Conservation (phyloP, 345 rosid species). For the Salix koriyanagi region DNA sequence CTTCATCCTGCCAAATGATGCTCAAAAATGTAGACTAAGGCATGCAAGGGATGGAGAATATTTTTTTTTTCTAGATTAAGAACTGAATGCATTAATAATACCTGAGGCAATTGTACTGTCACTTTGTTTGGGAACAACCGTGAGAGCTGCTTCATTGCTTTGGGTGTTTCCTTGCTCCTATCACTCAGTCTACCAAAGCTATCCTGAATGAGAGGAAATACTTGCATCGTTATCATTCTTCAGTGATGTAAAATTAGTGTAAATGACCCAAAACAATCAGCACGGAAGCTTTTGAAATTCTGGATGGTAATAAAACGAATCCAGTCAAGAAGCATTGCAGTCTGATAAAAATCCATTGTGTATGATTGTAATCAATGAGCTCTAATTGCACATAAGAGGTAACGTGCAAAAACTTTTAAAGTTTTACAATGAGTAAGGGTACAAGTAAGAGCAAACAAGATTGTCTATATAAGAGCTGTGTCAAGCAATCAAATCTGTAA, state of each 20-base stretch:
- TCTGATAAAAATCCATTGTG: too few species aligned
- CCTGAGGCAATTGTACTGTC: conserved; percentile 96
- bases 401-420: neutral
- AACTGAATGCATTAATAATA: conserved; percentile 17
- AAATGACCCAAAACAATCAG: neutral
- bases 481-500: neutral
- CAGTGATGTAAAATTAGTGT: neutral
- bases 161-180: conserved; percentile 81
- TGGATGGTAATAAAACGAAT: too few species aligned
- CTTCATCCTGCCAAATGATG: conserved; percentile 68
- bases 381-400: neutral
- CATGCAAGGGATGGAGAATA: conserved; percentile 3
- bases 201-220: conserved; percentile 55
- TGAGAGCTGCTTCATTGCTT: conserved; percentile 81
- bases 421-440: neutral
- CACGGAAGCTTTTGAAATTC: neutral
- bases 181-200: conserved; percentile 82
- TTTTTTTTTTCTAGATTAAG: neutral
- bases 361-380: neutral
- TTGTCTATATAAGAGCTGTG: neutral
- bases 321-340: too few species aligned
- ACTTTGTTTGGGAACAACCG: conserved; percentile 96
- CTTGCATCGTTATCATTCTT: neutral
- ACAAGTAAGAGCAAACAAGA: neutral
- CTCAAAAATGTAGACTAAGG: conserved; percentile 20